These are phyloP conservation scores for Lecanicillium sp. DNA, from an alignment of 2,329 filamentous ascomycete genomes.

Conservation along the genomic window DNA sequence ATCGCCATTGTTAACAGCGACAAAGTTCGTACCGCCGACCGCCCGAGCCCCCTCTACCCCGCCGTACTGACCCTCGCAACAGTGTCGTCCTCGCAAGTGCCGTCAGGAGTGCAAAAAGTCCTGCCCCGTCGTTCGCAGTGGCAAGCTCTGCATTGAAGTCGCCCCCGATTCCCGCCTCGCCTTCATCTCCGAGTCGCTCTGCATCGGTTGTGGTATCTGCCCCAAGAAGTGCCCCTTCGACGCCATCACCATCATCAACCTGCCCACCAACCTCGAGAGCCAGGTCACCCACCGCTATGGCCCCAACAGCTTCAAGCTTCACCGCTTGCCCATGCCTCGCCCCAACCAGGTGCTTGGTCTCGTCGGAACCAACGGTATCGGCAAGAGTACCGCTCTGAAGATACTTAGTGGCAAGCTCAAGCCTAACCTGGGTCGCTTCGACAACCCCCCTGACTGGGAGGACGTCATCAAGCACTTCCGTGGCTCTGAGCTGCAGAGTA, in stretches of 20 bases:
- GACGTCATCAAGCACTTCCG: conserved; percentile 98
- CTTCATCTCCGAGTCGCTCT: conserved; percentile 94
- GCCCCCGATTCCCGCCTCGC: conserved; percentile 82
- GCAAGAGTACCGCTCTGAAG: conserved; percentile 99
- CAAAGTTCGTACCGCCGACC: conserved; percentile 60
- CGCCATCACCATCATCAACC: conserved; percentile 99
- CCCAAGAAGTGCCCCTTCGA: conserved; percentile 99
- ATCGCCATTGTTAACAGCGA: conserved; percentile 98
- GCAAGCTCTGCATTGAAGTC: conserved; percentile 97
- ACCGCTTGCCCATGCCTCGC: conserved; percentile 90
- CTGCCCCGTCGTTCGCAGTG: conserved; percentile 92
- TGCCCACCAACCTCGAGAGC: conserved; percentile 97
- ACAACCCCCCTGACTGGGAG: conserved; percentile 98
- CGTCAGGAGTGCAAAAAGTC: conserved; percentile 99
- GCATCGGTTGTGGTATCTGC: conserved; percentile 98
- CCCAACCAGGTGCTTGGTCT: conserved; percentile 93
- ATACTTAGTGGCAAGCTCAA: conserved; percentile 98
- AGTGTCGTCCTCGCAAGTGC: conserved; percentile 62
- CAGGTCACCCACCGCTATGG: conserved; percentile 98
- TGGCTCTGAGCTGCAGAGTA: conserved; percentile 94
- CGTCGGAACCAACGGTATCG: conserved; percentile 99
- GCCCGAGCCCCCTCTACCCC: conserved; percentile 25
- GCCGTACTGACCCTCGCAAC: conserved; percentile 17
- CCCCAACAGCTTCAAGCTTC: conserved; percentile 99
- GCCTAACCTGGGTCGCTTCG: conserved; percentile 90